Base-by-base conservation (phyloP, 345 rosid genomes). In the Camelina neglecta region DNA sequence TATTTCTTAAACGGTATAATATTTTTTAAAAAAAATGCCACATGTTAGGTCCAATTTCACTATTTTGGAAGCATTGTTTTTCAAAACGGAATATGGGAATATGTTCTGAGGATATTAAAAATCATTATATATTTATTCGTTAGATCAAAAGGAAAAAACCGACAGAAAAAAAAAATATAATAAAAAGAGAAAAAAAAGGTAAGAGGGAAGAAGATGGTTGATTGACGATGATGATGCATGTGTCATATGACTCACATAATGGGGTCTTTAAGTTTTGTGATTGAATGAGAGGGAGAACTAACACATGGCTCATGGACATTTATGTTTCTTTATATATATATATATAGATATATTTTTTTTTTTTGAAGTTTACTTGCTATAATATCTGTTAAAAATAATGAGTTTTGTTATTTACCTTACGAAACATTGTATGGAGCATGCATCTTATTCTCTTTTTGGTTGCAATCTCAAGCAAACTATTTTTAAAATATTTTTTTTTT, bases 221-320 rank as follows among this genome's bases (percentile, higher is more conserved):
- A 72, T 29, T 29, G 31, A 29, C 31, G 31, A 29, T 29, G 31
- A 29, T 16, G 77, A 72, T 59, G 73, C 81, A 78, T 78, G 77
- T 78, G 77, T 71, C 75, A 70, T 76, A 72, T 78, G 69, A 60
- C 64, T 70, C 75, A 69, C 31, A 29, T 76, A 70, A 48, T 60
- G 64, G 63, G 60, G 61, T 41, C 63, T 65, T 63, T 29, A 29
- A n/a, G 8, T 60, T 36, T 26, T 47, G 15, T 72, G 68, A 77
- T 20, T 58, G 72, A 65, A 77, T 49, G 51, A 8, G 67, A 29
- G 31, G 69, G 69, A 66, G 65, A 78, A 78, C 64, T 78, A 60
- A 78, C 81, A 78, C 81, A 72, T 78, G 77, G 53, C 76, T n/a
- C 31, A 66, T 41, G 69, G 10, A 31, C 68, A 65, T 51, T 58